Base-by-base conservation (phyloP, 1,284 basidiomycete genomes). In the Anthracocystis setariae region DNA sequence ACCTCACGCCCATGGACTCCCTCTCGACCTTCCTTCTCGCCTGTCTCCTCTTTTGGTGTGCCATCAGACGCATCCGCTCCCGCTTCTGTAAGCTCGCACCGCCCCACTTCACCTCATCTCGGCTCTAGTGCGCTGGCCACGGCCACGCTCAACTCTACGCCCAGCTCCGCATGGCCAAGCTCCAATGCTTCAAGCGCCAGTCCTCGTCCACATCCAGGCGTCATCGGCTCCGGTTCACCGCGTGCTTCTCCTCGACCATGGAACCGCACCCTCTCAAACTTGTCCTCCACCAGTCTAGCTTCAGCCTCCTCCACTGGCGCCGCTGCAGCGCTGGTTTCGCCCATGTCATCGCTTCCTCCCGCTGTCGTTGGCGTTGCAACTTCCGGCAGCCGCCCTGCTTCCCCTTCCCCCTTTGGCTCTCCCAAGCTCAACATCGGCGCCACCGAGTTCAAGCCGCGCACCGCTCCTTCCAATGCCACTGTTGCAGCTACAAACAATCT, bases 371-470 rank as follows among this genome's bases (percentile, higher is more conserved):
- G 43, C 44, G 23, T 53, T 5, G 47, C 39, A 40, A 65, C 40
- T 35, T 12, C 58, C 13, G 49, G 33, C 42, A 75, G 75, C 33
- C 70, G 76, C 7, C 76, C 76, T 9, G 59, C 72, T 5, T 76
- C 73, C 9, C 76, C 76, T 12, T 74, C 70, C 5, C 76, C 73
- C 8, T 70, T 76, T 32, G 64, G 72, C 35, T 80, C 79, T 10
- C 80, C 79, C 18, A 63, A 76, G 25, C 67, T 82, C 46, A 82
- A 81, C 66, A 64, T 80, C 17, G 71, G 61, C 8, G 80, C 80
- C 7, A 51, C 52, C 20, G 76, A 76, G 52, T 81, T 81, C 67
- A 74, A 71, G 47, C 80, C 80, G 8, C 65, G 75, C 8, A 48
- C 53, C 0, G 42, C 47, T 12, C 53, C 70, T 18, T 55, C 71